Percentiles rank a stretch among this genome's conserved stretches.
Conservation (phyloP, 2,329 filamentous ascomycete genomes). For the Thielaviopsis ethacetica region DNA sequence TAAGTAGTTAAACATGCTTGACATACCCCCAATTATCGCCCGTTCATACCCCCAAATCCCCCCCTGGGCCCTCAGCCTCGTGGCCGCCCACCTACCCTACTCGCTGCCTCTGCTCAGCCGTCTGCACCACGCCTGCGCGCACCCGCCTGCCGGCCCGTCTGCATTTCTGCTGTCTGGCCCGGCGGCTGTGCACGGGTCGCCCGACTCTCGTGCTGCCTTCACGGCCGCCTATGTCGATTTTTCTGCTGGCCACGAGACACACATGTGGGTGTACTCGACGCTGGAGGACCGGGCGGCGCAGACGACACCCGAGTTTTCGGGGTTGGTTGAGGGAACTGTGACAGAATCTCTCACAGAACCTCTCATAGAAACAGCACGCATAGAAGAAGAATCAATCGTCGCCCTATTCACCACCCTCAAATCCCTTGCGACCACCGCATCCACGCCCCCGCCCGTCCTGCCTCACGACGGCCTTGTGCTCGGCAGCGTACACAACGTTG, state of each 20-base stretch:
- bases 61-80: conserved; percentile 18
- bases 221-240: conserved; percentile 43
- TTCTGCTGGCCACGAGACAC: conserved; percentile 42
- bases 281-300: conserved; percentile 23
- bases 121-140: conserved; percentile 33
- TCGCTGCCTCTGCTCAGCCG: conserved; percentile 46
- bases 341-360: no score
- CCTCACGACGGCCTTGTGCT: conserved; percentile 21
- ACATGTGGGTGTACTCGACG: conserved; percentile 45
- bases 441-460: conserved; percentile 11
- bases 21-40: background rate
- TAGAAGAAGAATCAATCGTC: conserved; percentile 22
- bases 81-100: conserved; percentile 36
- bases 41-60: background rate
- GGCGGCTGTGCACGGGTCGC: conserved; percentile 2
- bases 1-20: no score
- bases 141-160: background rate
- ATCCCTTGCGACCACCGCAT: conserved; percentile 16
- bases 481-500: conserved; percentile 20
- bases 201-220: background rate
- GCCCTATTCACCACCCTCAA: conserved; percentile 18
- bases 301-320: background rate
- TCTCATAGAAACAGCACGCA: conserved; percentile 11
- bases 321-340: background rate
- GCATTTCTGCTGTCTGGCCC: conserved; percentile 23